Conservation (phyloP, 2,329 filamentous ascomycete species). For the Chrysoporthe cubensis region DNA sequence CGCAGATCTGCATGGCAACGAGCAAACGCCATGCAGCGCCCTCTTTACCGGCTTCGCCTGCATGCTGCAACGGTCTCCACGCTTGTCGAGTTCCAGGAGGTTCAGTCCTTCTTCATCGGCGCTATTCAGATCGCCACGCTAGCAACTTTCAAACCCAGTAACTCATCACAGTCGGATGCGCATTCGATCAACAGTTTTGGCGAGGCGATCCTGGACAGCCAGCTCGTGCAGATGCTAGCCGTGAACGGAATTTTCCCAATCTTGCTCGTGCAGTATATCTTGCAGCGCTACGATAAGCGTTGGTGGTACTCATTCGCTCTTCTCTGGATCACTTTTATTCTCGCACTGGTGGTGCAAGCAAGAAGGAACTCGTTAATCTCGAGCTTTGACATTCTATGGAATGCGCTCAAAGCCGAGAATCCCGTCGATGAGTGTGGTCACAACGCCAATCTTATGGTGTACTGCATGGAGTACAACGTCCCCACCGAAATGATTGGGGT, state of each 20-base stretch:
- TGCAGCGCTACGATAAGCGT: constrained; percentile 12
- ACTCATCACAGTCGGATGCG: background rate
- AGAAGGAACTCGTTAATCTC: constrained; percentile 9
- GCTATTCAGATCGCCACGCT: constrained; percentile 18
- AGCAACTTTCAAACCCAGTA: constrained; percentile 8
- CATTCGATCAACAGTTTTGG: constrained; percentile 13
- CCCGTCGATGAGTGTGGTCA: background rate
- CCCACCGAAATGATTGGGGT: background rate
- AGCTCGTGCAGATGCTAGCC: constrained; percentile 16
- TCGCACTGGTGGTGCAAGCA: background rate
- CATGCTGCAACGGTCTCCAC: constrained; percentile 6
- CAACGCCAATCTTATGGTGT: constrained; percentile 19
- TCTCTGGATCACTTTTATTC: constrained; percentile 12
- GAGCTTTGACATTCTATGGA: background rate
- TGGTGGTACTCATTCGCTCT: constrained; percentile 16
- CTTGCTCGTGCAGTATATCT: constrained; percentile 9
- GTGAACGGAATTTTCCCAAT: constrained; percentile 15
- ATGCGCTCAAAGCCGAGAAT: background rate
- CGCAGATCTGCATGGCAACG: constrained; percentile 5
- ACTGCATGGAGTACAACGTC: constrained; percentile 1
- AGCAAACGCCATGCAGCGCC: constrained; percentile 9
- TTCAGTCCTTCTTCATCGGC: constrained; percentile 10
- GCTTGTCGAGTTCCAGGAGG: constrained; percentile 21
- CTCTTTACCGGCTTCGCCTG: background rate
- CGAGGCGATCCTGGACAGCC: constrained; percentile 15